phyloP scores from a whole-genome alignment of 1,139 yeast genomes.

The Sugiyamaella pinicola region DNA sequence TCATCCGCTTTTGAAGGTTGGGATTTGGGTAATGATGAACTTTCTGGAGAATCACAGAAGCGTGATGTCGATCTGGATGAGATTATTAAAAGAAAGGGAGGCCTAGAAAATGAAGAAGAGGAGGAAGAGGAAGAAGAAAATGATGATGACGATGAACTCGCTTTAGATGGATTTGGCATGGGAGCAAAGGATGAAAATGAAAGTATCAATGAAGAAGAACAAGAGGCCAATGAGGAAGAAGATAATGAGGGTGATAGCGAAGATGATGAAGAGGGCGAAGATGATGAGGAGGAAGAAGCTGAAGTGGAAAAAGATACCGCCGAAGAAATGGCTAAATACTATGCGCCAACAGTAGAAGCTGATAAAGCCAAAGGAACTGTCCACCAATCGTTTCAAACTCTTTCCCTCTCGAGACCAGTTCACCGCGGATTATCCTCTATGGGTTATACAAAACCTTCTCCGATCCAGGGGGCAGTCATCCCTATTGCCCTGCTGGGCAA shows the following conservation, averaged over 20 bases:
- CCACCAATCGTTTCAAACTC: conserved; percentile 69
- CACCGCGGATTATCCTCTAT: conserved; percentile 77
- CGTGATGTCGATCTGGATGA: conserved; percentile 85
- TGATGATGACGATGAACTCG: conserved; percentile 49
- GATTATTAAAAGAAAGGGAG: conserved; percentile 66
- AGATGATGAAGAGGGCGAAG: conserved; percentile 34
- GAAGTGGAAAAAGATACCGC: conserved; percentile 38
- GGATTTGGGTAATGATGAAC: conserved; percentile 65
- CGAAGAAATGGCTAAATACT: conserved; percentile 40
- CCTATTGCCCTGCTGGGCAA: conserved; percentile 92
- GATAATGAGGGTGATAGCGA: conserved; percentile 54
- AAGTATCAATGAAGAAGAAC: conserved; percentile 44
- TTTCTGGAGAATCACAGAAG: conserved; percentile 33
- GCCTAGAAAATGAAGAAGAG: conserved; percentile 46
- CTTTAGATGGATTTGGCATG: conserved; percentile 76
- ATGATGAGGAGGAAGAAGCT: conserved; percentile 39
- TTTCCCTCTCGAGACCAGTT: conserved; percentile 87
- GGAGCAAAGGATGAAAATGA: conserved; percentile 51
- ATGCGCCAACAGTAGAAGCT: conserved; percentile 41
- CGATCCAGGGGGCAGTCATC: conserved; percentile 90
- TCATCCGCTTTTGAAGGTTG: conserved; percentile 67
- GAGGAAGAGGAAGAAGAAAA: conserved; percentile 43
- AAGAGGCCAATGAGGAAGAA: conserved; percentile 45
- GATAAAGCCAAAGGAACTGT: conserved; percentile 44
- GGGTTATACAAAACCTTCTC: conserved; percentile 85